Percentiles rank a stretch among this genome's conserved stretches.
These are phyloP conservation scores for Nicotiana otophora DNA, from an alignment of 257 asterid genomes.

Conservation along the genomic window DNA sequence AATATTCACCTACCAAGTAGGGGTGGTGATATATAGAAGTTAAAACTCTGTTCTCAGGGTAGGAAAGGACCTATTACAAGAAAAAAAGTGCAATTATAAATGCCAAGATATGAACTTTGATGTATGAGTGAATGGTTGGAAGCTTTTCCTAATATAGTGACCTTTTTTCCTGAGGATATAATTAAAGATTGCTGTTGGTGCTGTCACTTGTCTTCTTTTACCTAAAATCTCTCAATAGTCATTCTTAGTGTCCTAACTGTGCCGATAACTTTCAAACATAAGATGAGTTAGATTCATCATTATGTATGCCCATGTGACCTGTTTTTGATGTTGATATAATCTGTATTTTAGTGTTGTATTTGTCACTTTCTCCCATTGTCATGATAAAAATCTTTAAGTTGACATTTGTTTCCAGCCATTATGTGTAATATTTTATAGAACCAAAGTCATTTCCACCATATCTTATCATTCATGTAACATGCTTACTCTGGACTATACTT, in stretches of 20 bases:
- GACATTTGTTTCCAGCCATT: neutral
- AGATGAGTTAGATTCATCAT: conserved; percentile 7
- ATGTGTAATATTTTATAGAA: neutral
- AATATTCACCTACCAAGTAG: neutral
- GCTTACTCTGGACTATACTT: too few species aligned
- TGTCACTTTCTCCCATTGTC: neutral
- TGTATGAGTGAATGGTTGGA: neutral
- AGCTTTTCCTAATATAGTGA: neutral
- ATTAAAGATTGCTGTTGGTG: neutral
- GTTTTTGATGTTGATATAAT: conserved; percentile 34
- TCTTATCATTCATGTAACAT: neutral
- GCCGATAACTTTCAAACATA: neutral
- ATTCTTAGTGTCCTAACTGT: neutral
- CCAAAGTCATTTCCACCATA: neutral
- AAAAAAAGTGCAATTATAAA: neutral
- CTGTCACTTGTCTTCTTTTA: neutral
- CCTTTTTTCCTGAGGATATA: neutral
- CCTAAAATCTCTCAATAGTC: neutral
- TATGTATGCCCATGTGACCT: conserved; percentile 28
- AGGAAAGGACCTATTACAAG: neutral
- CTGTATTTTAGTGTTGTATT: neutral
- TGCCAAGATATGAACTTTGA: neutral
- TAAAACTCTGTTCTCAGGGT: neutral
- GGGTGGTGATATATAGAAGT: neutral
- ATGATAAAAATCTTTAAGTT: neutral